phyloP scores from a whole-genome alignment of 129 eudicot species.

The Centella asiatica region DNA sequence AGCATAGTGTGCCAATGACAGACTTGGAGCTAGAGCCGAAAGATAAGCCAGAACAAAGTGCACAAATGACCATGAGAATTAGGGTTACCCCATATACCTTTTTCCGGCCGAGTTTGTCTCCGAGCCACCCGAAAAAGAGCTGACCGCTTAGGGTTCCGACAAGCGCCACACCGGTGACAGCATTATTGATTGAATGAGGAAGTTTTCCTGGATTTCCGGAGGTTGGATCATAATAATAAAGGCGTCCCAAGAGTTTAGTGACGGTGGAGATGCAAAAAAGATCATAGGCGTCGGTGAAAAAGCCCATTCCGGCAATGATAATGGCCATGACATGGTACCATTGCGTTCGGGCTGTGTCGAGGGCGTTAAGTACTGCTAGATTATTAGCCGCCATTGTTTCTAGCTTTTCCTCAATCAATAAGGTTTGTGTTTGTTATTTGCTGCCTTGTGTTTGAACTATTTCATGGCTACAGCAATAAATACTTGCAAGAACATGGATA shows the following conservation, averaged over 20 bases:
- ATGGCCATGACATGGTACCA: conserved; percentile 59
- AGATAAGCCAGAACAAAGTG: conserved; percentile 47
- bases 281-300: conserved; percentile 62
- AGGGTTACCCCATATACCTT: conserved; percentile 50
- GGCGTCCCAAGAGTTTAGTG: conserved; percentile 50
- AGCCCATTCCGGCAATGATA: conserved; percentile 66
- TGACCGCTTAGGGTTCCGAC: conserved; percentile 48
- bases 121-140: conserved; percentile 49
- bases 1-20: conserved; percentile 44
- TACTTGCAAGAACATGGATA: background rate
- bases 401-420: background rate
- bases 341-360: conserved; percentile 49
- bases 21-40: conserved; percentile 35
- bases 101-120: conserved; percentile 61
- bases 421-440: background rate
- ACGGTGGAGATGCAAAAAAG: conserved; percentile 51
- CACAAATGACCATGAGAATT: conserved; percentile 42
- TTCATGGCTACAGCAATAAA: too few species aligned
- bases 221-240: conserved; percentile 30
- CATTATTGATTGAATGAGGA: conserved; percentile 30
- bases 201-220: conserved; percentile 32
- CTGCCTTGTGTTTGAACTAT: background rate
- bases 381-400: conserved; percentile 34
- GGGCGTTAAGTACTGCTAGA: conserved; percentile 45
- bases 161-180: conserved; percentile 47